phyloP scores from a whole-genome alignment of 352 stramenopile genomes.

The Globisporangium viniferum region DNA sequence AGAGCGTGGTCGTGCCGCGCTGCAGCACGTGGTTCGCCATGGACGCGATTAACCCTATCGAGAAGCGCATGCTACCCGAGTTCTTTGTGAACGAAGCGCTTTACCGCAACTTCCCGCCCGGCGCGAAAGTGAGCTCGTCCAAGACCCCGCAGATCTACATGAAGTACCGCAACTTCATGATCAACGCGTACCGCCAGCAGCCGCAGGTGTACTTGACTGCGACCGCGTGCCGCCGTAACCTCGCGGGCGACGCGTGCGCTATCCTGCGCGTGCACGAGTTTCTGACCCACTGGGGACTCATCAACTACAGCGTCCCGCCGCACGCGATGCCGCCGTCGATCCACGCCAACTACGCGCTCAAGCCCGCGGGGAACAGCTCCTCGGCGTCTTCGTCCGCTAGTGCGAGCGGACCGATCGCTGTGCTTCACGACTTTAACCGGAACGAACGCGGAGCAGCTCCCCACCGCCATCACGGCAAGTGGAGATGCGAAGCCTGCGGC shows the following conservation, averaged over 20 bases:
- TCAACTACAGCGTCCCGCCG: slow-evolving; percentile 82
- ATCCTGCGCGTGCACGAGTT: slow-evolving; percentile 87
- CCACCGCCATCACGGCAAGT: background rate
- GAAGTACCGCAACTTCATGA: slow-evolving; percentile 88
- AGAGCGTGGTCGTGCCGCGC: slow-evolving; percentile 53
- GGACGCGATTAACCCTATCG: slow-evolving; percentile 71
- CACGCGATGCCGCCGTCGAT: slow-evolving; percentile 56
- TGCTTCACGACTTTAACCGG: slow-evolving; percentile 29
- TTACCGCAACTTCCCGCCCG: slow-evolving; percentile 21
- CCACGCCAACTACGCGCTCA: slow-evolving; percentile 60
- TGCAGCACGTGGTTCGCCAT: slow-evolving; percentile 80
- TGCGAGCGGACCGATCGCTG: slow-evolving; percentile 19
- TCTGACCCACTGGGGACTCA: slow-evolving; percentile 81
- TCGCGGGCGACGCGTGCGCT: slow-evolving; percentile 77
- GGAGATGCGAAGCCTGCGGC: slow-evolving; percentile 54
- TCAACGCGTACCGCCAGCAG: slow-evolving; percentile 76
- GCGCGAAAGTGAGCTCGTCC: slow-evolving; percentile 29
- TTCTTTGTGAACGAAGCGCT: slow-evolving; percentile 51
- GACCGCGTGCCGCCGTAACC: slow-evolving; percentile 77
- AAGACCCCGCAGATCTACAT: slow-evolving; percentile 69
- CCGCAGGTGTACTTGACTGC: slow-evolving; percentile 78
- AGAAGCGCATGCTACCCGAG: slow-evolving; percentile 82
- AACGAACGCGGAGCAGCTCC: background rate
- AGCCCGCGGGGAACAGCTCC: slow-evolving; percentile 18
- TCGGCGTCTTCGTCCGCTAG: background rate